Evolutionary conservation across 2,329 filamentous ascomycete genomes (phyloP).

Genomic region (Colletotrichum endophyticum): DNA sequence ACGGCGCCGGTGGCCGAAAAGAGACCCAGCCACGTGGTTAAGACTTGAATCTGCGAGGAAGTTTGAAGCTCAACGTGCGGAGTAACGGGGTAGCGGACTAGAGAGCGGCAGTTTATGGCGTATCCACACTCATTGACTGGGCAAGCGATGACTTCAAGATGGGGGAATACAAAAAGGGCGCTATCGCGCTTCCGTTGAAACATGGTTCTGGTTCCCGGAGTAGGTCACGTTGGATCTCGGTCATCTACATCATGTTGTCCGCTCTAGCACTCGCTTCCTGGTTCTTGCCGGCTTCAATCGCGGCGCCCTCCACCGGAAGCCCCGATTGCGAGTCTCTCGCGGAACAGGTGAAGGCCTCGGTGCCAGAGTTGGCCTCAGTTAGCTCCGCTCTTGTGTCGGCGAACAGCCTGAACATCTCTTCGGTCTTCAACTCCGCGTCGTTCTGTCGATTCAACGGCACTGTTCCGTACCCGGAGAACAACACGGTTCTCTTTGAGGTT

Average conservation of each 20-base stretch:
- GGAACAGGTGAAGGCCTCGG: background rate
- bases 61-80: background rate
- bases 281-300: background rate
- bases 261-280: background rate
- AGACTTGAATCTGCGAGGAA: background rate
- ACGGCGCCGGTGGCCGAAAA: background rate
- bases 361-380: background rate
- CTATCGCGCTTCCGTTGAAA: background rate
- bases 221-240: background rate
- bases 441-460: background rate
- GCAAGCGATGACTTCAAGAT: background rate
- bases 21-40: background rate
- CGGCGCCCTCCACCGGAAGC: background rate
- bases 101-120: rapidly evolving
- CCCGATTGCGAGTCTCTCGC: background rate
- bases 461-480: background rate
- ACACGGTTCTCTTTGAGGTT: background rate
- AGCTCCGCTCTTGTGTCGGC: background rate
- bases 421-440: background rate
- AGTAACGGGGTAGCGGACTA: background rate
- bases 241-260: background rate
- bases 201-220: background rate
- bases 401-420: background rate
- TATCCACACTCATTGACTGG: background rate
- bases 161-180: background rate